Evolutionary conservation across 345 rosid species (phyloP), one percentile per base, ranked within the genome.

Genomic region (Brassica incana): DNA sequence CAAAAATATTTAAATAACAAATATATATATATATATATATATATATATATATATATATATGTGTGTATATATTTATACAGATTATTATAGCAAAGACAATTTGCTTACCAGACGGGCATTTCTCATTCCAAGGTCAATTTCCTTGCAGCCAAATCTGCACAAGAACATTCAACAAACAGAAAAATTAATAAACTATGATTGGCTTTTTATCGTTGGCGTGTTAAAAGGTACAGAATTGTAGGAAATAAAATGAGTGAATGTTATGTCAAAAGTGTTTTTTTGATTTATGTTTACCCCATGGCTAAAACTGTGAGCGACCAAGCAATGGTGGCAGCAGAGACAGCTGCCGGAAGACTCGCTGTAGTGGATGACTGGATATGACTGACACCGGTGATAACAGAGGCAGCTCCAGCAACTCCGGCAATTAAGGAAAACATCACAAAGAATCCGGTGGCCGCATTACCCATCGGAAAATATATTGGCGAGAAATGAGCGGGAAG

Each of bases 401-500:
- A 90, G 35, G 97, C 98, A 52, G 86, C 88, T 45, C 98, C 99
- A 2, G 90, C 95, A 25, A 89, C 98, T 56, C 94, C 99, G 14
- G 99, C 98, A 12, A 95, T 80, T 84, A 92, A 67, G 65, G 96
- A 80, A 60, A 92, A 95, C 6, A 82, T 88, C 67, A 92, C 92
- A 15, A 95, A 92, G 85, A 92, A 95, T 54, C 99, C 99, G 0
- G 99, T 95, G 8, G 99, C 99, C 12, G 93, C 94, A 64, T 95
- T 95, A 10, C 99, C 97, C 97, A 95, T 95, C 0, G 98, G 98
- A 81, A 92, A 95, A 79, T 85, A 80, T 71, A 95, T 88, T 0
- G 99, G 97, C 5, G 98, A 95, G 82, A 95, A 95, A 85, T 95
- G 97, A 0, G 91, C 93, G 0, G 99, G 98, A 43, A 95, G 97